phyloP scores from a whole-genome alignment of 2,329 filamentous ascomycete species.

The Calonectria crousiana region DNA sequence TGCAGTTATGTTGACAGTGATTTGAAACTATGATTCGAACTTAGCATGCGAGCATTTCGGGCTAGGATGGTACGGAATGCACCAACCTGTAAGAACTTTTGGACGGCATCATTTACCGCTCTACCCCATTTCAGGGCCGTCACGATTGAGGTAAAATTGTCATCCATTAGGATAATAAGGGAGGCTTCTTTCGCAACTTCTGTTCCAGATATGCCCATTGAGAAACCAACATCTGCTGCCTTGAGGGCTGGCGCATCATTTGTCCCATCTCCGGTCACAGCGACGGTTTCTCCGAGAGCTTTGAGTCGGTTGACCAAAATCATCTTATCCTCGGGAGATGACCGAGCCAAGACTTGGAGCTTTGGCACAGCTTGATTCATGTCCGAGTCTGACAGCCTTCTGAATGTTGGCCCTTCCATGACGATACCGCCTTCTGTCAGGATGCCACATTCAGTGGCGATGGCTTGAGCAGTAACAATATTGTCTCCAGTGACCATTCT shows the following conservation, averaged over 20 bases:
- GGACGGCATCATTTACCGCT: conserved; percentile 72
- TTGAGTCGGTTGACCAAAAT: conserved; percentile 73
- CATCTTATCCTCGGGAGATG: conserved; percentile 76
- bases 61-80: no score
- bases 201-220: conserved; percentile 75
- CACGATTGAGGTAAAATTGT: conserved; percentile 75
- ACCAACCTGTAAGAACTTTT: conserved; percentile 65
- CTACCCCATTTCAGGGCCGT: conserved; percentile 73
- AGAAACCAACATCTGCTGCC: conserved; percentile 53
- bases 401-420: conserved; percentile 66
- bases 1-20: neutral
- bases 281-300: conserved; percentile 73
- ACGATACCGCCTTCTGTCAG: conserved; percentile 73
- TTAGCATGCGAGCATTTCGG: neutral
- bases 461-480: conserved; percentile 57
- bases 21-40: neutral
- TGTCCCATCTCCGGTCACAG: conserved; percentile 71
- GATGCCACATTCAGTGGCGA: conserved; percentile 56
- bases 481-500: conserved; percentile 71
- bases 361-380: conserved; percentile 67
- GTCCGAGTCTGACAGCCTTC: conserved; percentile 64
- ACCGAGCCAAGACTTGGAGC: conserved; percentile 75
- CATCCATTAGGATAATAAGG: conserved; percentile 74
- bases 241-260: conserved; percentile 69
- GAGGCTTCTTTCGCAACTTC: conserved; percentile 76